Evolutionary conservation across 2,329 filamentous ascomycete genomes (phyloP).

Genomic region (Scytalidium sp.): DNA sequence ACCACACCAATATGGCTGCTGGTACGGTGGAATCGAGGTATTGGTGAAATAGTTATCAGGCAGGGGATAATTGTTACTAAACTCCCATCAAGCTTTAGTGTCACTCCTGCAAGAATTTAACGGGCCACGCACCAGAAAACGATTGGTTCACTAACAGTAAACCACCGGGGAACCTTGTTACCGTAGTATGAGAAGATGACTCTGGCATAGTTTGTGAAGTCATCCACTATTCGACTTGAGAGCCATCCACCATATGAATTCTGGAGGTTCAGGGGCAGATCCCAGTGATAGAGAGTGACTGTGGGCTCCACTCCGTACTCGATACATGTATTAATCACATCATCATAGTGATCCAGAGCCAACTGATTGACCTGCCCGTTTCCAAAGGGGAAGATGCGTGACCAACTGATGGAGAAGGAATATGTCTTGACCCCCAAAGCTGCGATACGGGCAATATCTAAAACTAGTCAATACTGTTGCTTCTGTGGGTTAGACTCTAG

Average conservation of each 20-base stretch:
- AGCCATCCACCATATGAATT: conserved; percentile 41
- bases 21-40: conserved; percentile 33
- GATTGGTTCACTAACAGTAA: conserved; percentile 52
- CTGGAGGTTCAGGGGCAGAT: conserved; percentile 31
- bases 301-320: conserved; percentile 47
- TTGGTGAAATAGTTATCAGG: conserved; percentile 34
- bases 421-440: conserved; percentile 49
- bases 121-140: conserved; percentile 23
- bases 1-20: conserved; percentile 34
- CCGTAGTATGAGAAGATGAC: conserved; percentile 49
- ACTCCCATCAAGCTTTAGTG: conserved; percentile 1
- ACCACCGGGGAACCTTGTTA: conserved; percentile 49
- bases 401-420: conserved; percentile 51
- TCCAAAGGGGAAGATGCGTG: conserved; percentile 49
- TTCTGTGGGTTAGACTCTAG: conserved; percentile 8
- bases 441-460: conserved; percentile 49
- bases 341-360: conserved; percentile 50
- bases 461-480: not conserved
- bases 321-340: conserved; percentile 47
- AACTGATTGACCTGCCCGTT: conserved; percentile 48
- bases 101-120: not conserved
- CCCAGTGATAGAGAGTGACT: conserved; percentile 44
- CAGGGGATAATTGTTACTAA: conserved; percentile 5
- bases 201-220: conserved; percentile 51
- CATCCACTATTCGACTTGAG: conserved; percentile 44